Conservation (phyloP, 345 rosid species). For the Murraya koenigii region DNA sequence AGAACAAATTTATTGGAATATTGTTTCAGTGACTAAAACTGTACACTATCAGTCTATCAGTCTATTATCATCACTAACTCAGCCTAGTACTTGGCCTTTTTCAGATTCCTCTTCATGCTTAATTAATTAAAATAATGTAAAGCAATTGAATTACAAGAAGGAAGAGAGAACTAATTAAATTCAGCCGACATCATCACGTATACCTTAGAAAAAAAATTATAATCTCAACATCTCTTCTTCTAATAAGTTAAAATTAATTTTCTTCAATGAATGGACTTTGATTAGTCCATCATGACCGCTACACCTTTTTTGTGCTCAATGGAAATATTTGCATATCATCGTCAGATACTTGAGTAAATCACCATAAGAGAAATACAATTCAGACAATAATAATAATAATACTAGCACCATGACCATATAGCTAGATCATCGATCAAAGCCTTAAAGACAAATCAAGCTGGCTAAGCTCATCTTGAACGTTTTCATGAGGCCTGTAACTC, state of each 20-base stretch:
- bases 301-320: neutral
- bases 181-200: neutral
- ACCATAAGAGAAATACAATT: constrained; percentile 3
- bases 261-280: neutral
- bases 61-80: neutral
- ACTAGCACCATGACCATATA: constrained; percentile 15
- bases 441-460: constrained; percentile 79
- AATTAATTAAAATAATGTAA: neutral
- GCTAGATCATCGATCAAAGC: constrained; percentile 34
- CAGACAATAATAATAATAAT: constrained; percentile 2
- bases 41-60: neutral
- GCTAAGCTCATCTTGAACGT: constrained; percentile 54
- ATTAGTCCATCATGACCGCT: neutral
- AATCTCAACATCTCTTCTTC: neutral
- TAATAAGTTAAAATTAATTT: neutral
- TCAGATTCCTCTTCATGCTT: neutral
- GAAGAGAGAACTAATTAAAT: neutral
- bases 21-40: neutral
- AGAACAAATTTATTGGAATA: constrained; percentile 1
- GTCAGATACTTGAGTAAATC: neutral
- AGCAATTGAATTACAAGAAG: neutral
- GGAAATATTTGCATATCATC: neutral
- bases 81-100: neutral
- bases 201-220: neutral
- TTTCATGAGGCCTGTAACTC: constrained; percentile 35